Evolutionary conservation across 1,284 basidiomycete genomes (phyloP), one percentile per base, ranked within the genome.

Genomic region (Leccinum pachyderme): DNA sequence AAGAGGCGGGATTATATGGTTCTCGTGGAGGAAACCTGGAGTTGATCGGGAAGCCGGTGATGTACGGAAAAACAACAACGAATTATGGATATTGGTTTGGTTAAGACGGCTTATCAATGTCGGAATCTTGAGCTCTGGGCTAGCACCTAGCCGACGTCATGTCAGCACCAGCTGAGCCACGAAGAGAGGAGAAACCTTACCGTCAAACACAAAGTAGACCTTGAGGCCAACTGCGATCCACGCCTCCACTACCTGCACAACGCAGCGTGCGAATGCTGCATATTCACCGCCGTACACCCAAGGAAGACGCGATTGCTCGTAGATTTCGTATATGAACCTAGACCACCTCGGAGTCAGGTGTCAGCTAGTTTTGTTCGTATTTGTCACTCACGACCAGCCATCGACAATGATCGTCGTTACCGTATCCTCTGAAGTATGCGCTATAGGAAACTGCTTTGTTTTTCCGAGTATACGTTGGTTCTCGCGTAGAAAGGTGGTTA

Each of bases 271-370:
- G 63, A 92, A 88, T 33, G 79, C 76, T 2, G 74, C 67, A 64
- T 92, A 92, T 70, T 95, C 91, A 39, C 93, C 93, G 4, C 93
- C 93, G 58, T 90, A 91, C 0, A 90, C 86, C 91, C 91, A 94
- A 4, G 89, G 85, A 39, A 93, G 73, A 52, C 77, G 78, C 3
- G 83, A 82, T 57, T 81, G 78, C 41, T 80, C 74, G 60, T 89
- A 80, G 12, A 94, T 63, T 58, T 83, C 79, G 69, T 86, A 94
- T 59, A 95, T 88, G 71, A 95, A 87, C 29, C 92, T 95, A 64
- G 8, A 52, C 32, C 15, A 5, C 0, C 51, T 50, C 15, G 18
- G 39, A 33, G 39, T 51, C n/a, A 41, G 53, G 49, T 11, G 39
- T 25, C 1, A 49, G 18, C 44, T n/a, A n/a, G 22, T 18, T 41